A percentile compares a stretch with the other conserved stretches of the same genome.
Evolutionary conservation across 352 stramenopile species (phyloP).

Genomic region (Pythium brassicae): DNA sequence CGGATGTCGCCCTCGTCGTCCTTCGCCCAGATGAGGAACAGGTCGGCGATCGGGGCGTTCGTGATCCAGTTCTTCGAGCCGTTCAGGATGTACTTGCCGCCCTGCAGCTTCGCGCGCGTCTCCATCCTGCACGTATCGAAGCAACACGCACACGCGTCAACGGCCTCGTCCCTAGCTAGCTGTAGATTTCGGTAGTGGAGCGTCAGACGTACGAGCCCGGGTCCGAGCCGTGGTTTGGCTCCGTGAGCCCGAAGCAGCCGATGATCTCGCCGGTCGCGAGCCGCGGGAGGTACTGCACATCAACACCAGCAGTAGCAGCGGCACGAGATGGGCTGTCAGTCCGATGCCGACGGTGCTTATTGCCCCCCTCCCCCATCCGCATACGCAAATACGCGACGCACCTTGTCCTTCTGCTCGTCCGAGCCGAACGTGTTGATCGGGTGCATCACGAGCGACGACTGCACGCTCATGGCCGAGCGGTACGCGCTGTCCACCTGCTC

Average conservation of each 20-base stretch:
- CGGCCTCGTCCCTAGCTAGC: neutral
- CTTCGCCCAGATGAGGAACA: slow-evolving; percentile 97
- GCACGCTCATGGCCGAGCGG: slow-evolving; percentile 96
- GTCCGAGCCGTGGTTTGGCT: slow-evolving; percentile 97
- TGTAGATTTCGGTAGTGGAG: neutral
- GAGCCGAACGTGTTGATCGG: slow-evolving; percentile 97
- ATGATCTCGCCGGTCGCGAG: slow-evolving; percentile 95
- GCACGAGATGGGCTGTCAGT: neutral
- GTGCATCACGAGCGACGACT: slow-evolving; percentile 98
- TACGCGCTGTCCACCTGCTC: slow-evolving; percentile 96
- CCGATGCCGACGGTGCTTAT: neutral
- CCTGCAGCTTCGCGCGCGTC: slow-evolving; percentile 84
- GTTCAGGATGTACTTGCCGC: slow-evolving; percentile 95
- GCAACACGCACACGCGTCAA: neutral
- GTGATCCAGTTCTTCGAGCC: slow-evolving; percentile 96
- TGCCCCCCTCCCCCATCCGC: too few relatives aligned
- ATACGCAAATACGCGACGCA: slow-evolving; percentile 11
- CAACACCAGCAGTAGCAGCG: neutral
- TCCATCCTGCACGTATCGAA: slow-evolving; percentile 91
- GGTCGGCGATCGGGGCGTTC: slow-evolving; percentile 96
- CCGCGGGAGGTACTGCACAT: slow-evolving; percentile 88
- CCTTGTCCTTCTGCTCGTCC: slow-evolving; percentile 94
- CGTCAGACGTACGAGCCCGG: slow-evolving; percentile 65
- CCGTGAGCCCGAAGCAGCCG: slow-evolving; percentile 97
- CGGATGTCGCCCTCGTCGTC: slow-evolving; percentile 93